Percentiles rank a stretch among this genome's conserved stretches.
Evolutionary conservation across 2,329 filamentous ascomycete genomes (phyloP).

Genomic region (Aureobasidium sp.): DNA sequence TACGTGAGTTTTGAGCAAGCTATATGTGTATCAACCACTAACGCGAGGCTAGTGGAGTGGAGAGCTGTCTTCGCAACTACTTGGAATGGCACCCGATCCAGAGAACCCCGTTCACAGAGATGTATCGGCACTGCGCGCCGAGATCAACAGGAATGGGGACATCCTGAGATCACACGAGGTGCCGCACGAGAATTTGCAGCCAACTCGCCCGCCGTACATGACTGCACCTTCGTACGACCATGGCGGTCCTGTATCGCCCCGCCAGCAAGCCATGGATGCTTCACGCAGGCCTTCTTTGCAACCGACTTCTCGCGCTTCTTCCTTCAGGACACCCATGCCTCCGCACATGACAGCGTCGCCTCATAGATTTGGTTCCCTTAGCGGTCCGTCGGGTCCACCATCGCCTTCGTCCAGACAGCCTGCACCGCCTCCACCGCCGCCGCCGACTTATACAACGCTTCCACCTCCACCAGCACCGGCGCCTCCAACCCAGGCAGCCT

Average conservation of each 20-base stretch:
- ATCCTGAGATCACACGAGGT: constrained; percentile 48
- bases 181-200: constrained; percentile 58
- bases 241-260: constrained; percentile 18
- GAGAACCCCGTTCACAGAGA: constrained; percentile 76
- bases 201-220: constrained; percentile 59
- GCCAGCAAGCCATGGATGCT: constrained; percentile 58
- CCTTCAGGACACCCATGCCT: constrained; percentile 69
- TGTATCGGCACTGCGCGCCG: constrained; percentile 52
- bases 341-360: constrained; percentile 73
- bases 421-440: constrained; percentile 53
- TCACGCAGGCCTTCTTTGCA: constrained; percentile 62
- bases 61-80: constrained; percentile 68
- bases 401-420: constrained; percentile 69
- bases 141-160: constrained; percentile 55
- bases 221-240: constrained; percentile 46
- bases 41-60: constrained; percentile 61
- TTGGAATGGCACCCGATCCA: constrained; percentile 63
- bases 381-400: constrained; percentile 52
- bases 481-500: constrained; percentile 32
- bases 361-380: constrained; percentile 80
- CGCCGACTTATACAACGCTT: constrained; percentile 31
- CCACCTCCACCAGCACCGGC: constrained; percentile 54
- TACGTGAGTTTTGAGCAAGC: constrained; percentile 1
- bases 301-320: constrained; percentile 52
- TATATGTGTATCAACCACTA: neutral